These are phyloP conservation scores for Globisporangium apiculatum DNA, from an alignment of 352 stramenopile species.

Conservation along the genomic window DNA sequence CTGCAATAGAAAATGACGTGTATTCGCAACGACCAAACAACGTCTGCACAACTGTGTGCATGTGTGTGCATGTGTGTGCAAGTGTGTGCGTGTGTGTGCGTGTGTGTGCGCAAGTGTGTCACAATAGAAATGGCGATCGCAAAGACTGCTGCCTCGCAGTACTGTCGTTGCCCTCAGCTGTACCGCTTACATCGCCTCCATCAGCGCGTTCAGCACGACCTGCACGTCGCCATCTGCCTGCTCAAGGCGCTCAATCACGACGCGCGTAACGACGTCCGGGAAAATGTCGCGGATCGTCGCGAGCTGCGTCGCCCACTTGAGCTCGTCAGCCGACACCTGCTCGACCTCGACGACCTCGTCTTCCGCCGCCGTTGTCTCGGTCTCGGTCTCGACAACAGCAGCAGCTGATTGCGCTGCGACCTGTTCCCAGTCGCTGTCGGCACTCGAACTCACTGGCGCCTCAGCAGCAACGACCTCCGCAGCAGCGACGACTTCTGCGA, in stretches of 20 bases:
- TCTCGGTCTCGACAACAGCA: no score
- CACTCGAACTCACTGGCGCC: conserved; percentile 12
- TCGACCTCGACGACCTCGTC: conserved; percentile 27
- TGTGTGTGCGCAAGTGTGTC: no score
- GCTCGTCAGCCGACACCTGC: conserved; percentile 48
- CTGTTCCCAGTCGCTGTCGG: conserved; percentile 68
- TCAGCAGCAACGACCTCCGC: conserved; percentile 17
- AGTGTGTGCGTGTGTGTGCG: no score
- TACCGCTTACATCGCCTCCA: conserved; percentile 62
- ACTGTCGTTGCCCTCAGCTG: no score
- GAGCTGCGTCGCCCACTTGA: conserved; percentile 72
- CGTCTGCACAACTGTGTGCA: no score
- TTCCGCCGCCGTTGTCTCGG: conserved; percentile 17
- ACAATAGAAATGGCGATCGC: no score
- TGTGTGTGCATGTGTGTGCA: no score
- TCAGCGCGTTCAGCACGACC: conserved; percentile 73
- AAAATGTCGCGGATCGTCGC: conserved; percentile 74
- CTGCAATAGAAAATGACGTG: no score
- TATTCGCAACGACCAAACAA: no score
- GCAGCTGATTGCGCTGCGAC: conserved; percentile 24
- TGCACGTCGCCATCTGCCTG: conserved; percentile 77
- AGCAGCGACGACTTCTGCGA: conserved; percentile 15
- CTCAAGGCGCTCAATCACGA: conserved; percentile 62
- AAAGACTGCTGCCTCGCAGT: no score
- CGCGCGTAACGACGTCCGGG: conserved; percentile 35